phyloP scores from a whole-genome alignment of 306 rosid genomes.

The Pterocarpus macrocarpus region DNA sequence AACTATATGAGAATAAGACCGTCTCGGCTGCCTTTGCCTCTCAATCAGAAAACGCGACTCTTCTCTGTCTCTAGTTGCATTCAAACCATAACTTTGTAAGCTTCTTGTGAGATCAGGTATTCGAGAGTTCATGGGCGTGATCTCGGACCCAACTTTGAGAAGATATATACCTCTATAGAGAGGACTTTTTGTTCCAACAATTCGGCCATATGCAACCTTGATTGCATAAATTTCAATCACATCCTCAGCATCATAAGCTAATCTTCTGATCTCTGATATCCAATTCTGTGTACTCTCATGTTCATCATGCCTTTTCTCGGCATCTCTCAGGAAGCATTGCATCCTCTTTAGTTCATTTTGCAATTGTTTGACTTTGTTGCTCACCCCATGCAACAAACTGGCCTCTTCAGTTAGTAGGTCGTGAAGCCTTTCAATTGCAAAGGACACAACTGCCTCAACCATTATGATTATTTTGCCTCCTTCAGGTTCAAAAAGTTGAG shows the following conservation, averaged over 20 bases:
- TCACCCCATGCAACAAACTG: conserved; percentile 49
- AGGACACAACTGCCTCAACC: conserved; percentile 57
- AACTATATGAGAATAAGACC: conserved; percentile 58
- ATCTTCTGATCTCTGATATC: conserved; percentile 54
- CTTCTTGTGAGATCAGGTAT: conserved; percentile 50
- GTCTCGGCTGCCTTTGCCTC: conserved; percentile 47
- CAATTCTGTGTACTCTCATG: conserved; percentile 48
- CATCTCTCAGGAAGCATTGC: conserved; percentile 62
- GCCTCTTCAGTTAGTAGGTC: conserved; percentile 50
- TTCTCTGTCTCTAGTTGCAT: conserved; percentile 37
- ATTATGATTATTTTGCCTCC: conserved; percentile 34
- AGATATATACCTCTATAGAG: conserved; percentile 10
- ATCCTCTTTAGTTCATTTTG: conserved; percentile 54
- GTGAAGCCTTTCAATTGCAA: conserved; percentile 52
- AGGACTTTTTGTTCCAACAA: conserved; percentile 28
- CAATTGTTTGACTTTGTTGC: conserved; percentile 37
- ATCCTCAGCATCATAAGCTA: conserved; percentile 63
- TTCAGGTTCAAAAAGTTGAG: background rate
- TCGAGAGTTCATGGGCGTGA: conserved; percentile 37
- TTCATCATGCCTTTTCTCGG: conserved; percentile 53
- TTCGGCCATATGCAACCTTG: background rate
- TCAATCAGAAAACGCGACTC: conserved; percentile 11
- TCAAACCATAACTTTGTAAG: conserved; percentile 48
- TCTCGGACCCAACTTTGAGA: conserved; percentile 47
- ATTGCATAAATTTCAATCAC: conserved; percentile 58